phyloP scores from a whole-genome alignment of 2,329 filamentous ascomycete genomes.

The Teratosphaeria pseudoeucalypti region DNA sequence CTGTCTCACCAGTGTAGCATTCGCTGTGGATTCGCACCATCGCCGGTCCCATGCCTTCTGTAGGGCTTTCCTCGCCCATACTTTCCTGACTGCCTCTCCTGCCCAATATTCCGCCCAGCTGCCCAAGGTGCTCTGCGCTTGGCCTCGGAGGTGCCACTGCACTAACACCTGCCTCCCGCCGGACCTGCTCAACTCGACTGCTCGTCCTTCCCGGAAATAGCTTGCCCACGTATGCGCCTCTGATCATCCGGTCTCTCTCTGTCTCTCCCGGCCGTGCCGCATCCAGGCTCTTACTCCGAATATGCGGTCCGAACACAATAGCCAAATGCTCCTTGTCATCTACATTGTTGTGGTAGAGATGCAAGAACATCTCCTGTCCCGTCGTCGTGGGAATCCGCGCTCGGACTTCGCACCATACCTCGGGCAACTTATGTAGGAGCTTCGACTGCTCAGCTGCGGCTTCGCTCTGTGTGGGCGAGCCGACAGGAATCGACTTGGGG shows the following conservation, averaged over 20 bases:
- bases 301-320: constrained; percentile 86
- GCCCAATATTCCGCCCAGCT: constrained; percentile 6
- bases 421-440: constrained; percentile 63
- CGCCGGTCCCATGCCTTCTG: constrained; percentile 40
- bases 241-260: constrained; percentile 82
- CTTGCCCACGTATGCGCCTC: constrained; percentile 83
- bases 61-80: constrained; percentile 6
- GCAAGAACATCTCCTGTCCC: constrained; percentile 92
- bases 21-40: constrained; percentile 94
- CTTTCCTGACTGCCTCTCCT: background rate
- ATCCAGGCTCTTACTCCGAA: constrained; percentile 63
- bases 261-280: constrained; percentile 65
- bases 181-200: constrained; percentile 51
- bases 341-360: constrained; percentile 84
- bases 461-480: constrained; percentile 18
- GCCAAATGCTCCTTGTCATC: constrained; percentile 95
- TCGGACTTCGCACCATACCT: constrained; percentile 87
- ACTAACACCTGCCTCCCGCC: constrained; percentile 28
- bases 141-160: constrained; percentile 9
- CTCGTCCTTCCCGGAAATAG: constrained; percentile 75
- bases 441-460: constrained; percentile 48
- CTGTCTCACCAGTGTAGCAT: constrained; percentile 97
- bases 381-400: constrained; percentile 87
- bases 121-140: constrained; percentile 9
- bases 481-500: constrained; percentile 35